A percentile compares a stretch with the other conserved stretches of the same genome.
phyloP scores from a whole-genome alignment of 441 rosid species.

The Bocquillonia castaneifolia region DNA sequence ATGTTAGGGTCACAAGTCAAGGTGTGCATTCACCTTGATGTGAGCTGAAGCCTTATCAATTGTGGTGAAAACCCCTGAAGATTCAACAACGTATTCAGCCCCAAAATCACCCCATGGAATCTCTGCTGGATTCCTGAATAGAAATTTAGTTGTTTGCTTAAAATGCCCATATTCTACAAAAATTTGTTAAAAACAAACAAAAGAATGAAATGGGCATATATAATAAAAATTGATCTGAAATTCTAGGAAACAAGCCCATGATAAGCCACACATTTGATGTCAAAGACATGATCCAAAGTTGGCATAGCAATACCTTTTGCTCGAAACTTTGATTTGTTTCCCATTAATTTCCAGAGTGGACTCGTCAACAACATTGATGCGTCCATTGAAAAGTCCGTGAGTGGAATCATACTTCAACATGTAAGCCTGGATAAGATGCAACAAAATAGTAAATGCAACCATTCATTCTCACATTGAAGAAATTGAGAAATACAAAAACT shows the following conservation, averaged over 20 bases:
- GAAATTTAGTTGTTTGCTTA: conserved; percentile 16
- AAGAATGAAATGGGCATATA: background rate
- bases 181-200: background rate
- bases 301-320: conserved; percentile 55
- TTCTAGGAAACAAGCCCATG: conserved; percentile 4
- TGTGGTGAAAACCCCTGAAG: conserved; percentile 91
- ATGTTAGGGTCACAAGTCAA: background rate
- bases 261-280: background rate
- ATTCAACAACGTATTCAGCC: conserved; percentile 86
- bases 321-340: conserved; percentile 59
- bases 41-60: conserved; percentile 78
- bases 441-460: conserved; percentile 15
- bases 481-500: background rate
- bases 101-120: conserved; percentile 97
- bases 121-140: conserved; percentile 76
- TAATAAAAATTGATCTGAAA: background rate
- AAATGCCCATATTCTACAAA: background rate
- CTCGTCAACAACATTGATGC: conserved; percentile 62
- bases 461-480: conserved; percentile 14
- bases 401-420: conserved; percentile 96
- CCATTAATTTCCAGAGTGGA: conserved; percentile 91
- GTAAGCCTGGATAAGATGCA: conserved; percentile 59
- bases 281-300: background rate
- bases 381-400: conserved; percentile 75
- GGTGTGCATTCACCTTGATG: conserved; percentile 49